Base-by-base conservation (phyloP, 345 rosid species). In the Mallotus nudiflorus region DNA sequence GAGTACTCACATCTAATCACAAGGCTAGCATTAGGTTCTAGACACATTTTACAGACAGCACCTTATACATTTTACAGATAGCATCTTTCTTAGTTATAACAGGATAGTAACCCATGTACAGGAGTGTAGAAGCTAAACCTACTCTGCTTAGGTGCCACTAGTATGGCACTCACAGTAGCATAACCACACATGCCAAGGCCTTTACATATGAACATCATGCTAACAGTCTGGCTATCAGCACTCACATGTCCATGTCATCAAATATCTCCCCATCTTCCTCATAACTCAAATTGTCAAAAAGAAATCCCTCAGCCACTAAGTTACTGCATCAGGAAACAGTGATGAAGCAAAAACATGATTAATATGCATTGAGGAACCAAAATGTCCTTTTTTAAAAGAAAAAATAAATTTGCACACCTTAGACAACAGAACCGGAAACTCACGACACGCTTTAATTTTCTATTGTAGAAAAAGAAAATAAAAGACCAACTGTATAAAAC, bases 381-480 rank as follows among this genome's bases (percentile, higher is more conserved):
- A 28, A 12, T 2, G 3, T 22, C 16, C 55, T 29, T 25, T 16
- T 29, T 25, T 16, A 35, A 20, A 35, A 48, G 3, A 33, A 19
- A 33, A 33, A 35, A 45, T 3, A 45, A 7, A 22, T 35, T 15
- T 10, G 66, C 92, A 56, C 64, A 94, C 97, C 97, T 92, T 67
- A 85, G 29, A 76, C 98, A 92, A 82, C 87, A 80, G 82, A 87
- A 89, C n/a, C 84, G 90, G 72, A 87, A 84, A 70, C 93, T 87
- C 42, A 86, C 93, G 14, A 94, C 91, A 13, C 97, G 92, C 87
- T 89, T 91, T 73, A 81, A 89, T 78, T 94, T 94, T 46, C 97
- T 80, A 69, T 93, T 93, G 81, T 93, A 93, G 86, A 93, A 89
- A 77, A 94, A 88, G 93, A 89, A 94, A 77, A 78, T 84, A 85